These are phyloP conservation scores for Nevesoporus exiguus DNA, from an alignment of 768 basidiomycete species.

Conservation along the genomic window DNA sequence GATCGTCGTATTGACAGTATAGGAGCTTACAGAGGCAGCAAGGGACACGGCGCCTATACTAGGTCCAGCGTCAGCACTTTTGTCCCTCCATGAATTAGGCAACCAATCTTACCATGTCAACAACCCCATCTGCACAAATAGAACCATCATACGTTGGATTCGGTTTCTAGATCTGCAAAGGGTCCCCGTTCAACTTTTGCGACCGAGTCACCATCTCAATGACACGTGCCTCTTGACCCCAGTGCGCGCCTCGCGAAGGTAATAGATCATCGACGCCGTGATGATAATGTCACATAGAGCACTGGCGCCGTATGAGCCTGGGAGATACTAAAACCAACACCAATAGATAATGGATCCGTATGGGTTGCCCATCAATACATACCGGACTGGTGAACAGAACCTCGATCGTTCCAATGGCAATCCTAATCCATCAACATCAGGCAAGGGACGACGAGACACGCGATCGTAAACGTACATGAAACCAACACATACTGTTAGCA, in stretches of 20 bases:
- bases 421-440: not conserved
- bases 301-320: not conserved
- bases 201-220: not conserved
- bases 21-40: not conserved
- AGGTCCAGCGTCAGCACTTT: not conserved
- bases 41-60: not conserved
- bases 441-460: not conserved
- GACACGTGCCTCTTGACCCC: not conserved
- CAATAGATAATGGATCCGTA: not conserved
- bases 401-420: not conserved
- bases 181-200: not conserved
- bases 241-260: slow-evolving; percentile 1
- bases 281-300: slow-evolving; percentile 2
- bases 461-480: not conserved
- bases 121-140: not conserved
- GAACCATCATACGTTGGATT: not conserved
- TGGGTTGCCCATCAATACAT: not conserved
- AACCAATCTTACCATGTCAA: not conserved
- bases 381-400: not conserved
- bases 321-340: not conserved
- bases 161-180: not conserved
- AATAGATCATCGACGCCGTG: slow-evolving; percentile 3
- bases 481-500: not conserved
- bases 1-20: not conserved
- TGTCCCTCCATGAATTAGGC: too few species aligned